Base-by-base conservation (phyloP, 257 asterid genomes). In the Osmanthus fragrans region DNA sequence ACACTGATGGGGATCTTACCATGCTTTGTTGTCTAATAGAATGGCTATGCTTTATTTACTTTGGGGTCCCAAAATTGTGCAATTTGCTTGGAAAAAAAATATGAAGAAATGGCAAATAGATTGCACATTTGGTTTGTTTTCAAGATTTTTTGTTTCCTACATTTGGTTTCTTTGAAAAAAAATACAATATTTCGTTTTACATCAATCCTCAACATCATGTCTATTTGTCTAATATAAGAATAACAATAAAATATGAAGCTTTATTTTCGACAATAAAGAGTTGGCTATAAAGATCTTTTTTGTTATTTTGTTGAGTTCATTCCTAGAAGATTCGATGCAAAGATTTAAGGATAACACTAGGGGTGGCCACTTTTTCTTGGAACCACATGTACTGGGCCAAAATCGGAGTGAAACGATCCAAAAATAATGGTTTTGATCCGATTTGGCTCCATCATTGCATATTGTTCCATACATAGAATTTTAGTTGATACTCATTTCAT, bases 21-120 rank as follows among this genome's bases (percentile, higher is more conserved):
- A 86, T 87, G 87, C 85, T 82, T 81, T 82, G 82, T 82, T 92
- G 89, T 87, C 91, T 81, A 80, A 56, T 80, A 79, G 69, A 83
- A 83, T 81, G 80, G 67, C 75, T 81, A 78, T 80, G 68, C 47
- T 29, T 73, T 80, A 75, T 70, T 75, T 42, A 42, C 18, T 42
- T 42, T 12, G 4, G 83, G 90, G 96, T 80, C 89, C 93, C 90
- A 34, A 73, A 72, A 70, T 56, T 6, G 39, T 64, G 76, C 79
- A 83, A 81, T 70, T 81, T 79, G 83, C 80, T 81, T 69, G 83
- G 42, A 37, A 36, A 37, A 39, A 49, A 76, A 81, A 80, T 47
- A 65, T 78, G 76, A 71, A 60, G 77, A 81, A 3, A 77, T 76
- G 86, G 78, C 63, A 30, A 71, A 54, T 49, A 78, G 83, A 84